A percentile compares a stretch with the other conserved stretches of the same genome.
phyloP scores from a whole-genome alignment of 495 filamentous ascomycete genomes.

The Aspergillus diversus region DNA sequence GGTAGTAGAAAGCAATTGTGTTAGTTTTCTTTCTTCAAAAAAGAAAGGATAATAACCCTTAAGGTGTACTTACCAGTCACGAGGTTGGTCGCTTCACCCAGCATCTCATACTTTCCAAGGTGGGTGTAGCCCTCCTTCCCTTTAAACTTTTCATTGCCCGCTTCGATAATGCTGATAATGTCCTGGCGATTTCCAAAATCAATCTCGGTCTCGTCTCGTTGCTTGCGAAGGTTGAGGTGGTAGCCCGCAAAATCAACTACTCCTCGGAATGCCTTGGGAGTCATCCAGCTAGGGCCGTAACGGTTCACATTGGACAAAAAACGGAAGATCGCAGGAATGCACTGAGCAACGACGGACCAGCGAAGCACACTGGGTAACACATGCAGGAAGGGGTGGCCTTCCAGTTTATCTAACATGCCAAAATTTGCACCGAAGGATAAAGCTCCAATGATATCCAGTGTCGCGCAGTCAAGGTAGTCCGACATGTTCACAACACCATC shows the following conservation, averaged over 20 bases:
- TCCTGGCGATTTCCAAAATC: conserved; percentile 9
- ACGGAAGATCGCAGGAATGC: conserved; percentile 13
- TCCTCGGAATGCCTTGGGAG: conserved; percentile 6
- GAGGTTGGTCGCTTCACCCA: conserved; percentile 16
- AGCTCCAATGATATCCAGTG: conserved; percentile 16
- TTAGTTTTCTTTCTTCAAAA: neutral
- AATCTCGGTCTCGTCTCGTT: conserved; percentile 5
- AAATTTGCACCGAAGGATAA: conserved; percentile 18
- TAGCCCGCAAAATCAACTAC: conserved; percentile 10
- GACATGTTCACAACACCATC: conserved; percentile 11
- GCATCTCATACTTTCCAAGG: conserved; percentile 11
- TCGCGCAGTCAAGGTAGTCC: conserved; percentile 13
- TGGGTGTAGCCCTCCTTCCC: conserved; percentile 13
- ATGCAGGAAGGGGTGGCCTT: conserved; percentile 19
- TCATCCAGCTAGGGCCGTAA: conserved; percentile 9
- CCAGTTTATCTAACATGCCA: conserved; percentile 13
- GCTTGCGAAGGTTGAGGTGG: conserved; percentile 9
- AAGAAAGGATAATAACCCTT: neutral
- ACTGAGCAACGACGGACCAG: conserved; percentile 15
- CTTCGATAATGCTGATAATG: conserved; percentile 14
- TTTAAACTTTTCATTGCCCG: conserved; percentile 14
- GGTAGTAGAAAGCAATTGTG: neutral
- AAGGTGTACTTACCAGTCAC: conserved; percentile 6
- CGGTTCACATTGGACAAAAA: conserved; percentile 9
- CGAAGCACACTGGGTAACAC: conserved; percentile 16